Evolutionary conservation across 371 early-diverging fungal species (phyloP).

Genomic region (Mortierella polycephala): DNA sequence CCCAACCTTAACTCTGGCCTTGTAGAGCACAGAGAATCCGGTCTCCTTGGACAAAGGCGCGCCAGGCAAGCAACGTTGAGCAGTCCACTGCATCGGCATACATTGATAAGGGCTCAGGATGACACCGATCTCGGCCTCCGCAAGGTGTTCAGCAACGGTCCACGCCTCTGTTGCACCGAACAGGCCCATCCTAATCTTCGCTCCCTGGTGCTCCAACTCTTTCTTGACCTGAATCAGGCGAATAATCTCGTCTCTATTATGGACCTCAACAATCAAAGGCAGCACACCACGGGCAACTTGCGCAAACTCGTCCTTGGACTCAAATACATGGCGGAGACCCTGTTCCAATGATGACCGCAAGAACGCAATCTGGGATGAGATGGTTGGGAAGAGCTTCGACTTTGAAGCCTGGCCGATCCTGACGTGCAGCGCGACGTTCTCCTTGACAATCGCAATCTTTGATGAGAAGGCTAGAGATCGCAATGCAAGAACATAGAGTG

Average conservation of each 20-base stretch:
- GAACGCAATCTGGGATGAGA: slow-evolving; percentile 72
- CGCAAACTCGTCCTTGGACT: slow-evolving; percentile 20
- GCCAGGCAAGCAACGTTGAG: slow-evolving; percentile 73
- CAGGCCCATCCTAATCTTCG: slow-evolving; percentile 56
- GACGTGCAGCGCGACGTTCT: slow-evolving; percentile 73
- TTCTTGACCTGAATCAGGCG: slow-evolving; percentile 71
- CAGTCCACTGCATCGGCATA: slow-evolving; percentile 73
- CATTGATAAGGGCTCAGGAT: slow-evolving; percentile 74
- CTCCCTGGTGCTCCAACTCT: slow-evolving; percentile 56
- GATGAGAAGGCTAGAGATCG: slow-evolving; percentile 19
- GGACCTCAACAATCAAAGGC: slow-evolving; percentile 66
- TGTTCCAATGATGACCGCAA: slow-evolving; percentile 57
- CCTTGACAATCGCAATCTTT: slow-evolving; percentile 63
- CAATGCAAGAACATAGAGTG: slow-evolving; percentile 21
- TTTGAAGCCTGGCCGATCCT: slow-evolving; percentile 64
- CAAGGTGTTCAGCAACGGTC: slow-evolving; percentile 70
- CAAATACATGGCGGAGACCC: slow-evolving; percentile 50
- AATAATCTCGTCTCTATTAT: slow-evolving; percentile 80
- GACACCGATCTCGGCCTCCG: slow-evolving; percentile 68
- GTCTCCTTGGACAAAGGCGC: slow-evolving; percentile 68
- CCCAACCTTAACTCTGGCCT: slow-evolving; percentile 73
- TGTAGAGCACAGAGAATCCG: slow-evolving; percentile 67
- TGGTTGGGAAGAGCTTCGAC: slow-evolving; percentile 61
- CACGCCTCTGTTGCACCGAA: slow-evolving; percentile 79
- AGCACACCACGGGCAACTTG: slow-evolving; percentile 69